These are phyloP conservation scores for Puccinia brachypodii DNA, from an alignment of 1,284 basidiomycete species.

Conservation along the genomic window DNA sequence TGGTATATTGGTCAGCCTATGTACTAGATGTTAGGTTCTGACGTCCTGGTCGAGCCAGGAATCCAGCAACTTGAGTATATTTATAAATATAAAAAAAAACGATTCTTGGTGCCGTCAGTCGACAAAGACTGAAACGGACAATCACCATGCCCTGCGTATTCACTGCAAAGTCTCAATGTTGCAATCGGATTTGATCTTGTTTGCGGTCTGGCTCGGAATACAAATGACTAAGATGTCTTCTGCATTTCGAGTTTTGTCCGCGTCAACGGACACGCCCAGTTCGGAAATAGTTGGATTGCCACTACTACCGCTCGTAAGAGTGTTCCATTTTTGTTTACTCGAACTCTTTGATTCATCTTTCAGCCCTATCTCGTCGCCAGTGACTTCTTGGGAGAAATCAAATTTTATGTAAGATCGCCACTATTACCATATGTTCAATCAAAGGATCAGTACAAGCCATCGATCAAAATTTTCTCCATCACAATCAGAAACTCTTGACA, in stretches of 20 bases:
- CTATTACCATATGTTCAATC: neutral
- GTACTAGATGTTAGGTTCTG: neutral
- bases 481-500: neutral
- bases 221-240: conserved; percentile 15
- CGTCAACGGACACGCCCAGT: neutral
- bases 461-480: neutral
- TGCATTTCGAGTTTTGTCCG: neutral
- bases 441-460: neutral
- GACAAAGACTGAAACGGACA: neutral
- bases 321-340: conserved; percentile 14
- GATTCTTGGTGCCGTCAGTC: neutral
- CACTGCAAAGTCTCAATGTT: conserved; percentile 1
- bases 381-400: conserved; percentile 17
- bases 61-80: neutral
- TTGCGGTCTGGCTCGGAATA: neutral
- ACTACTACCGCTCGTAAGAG: conserved; percentile 13
- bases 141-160: neutral
- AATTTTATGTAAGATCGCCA: conserved; percentile 27
- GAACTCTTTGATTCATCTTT: neutral
- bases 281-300: neutral
- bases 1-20: neutral
- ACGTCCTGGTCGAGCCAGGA: neutral
- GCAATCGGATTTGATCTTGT: neutral
- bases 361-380: neutral
- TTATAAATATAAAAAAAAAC: neutral